These are phyloP conservation scores for Akebia trifoliata DNA, from an alignment of 164 flowering plant genomes.

Conservation along the genomic window DNA sequence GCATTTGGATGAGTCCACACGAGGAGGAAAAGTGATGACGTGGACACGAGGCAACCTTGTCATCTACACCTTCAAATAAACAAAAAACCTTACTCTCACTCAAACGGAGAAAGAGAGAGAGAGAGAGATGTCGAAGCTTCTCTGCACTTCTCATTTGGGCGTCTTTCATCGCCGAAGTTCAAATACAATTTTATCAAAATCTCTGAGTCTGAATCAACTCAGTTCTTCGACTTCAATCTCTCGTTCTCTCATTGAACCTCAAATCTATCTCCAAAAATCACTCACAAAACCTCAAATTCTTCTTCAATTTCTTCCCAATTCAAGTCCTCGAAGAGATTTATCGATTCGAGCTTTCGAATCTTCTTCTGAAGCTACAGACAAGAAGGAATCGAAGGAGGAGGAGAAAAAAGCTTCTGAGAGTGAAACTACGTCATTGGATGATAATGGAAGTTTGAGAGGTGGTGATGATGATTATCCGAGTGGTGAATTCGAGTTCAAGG, in stretches of 20 bases:
- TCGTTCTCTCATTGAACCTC: background rate
- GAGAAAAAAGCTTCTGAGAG: background rate
- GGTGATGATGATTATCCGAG: conserved; percentile 48
- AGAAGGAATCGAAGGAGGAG: conserved; percentile 1
- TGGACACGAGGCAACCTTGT: conserved; percentile 17
- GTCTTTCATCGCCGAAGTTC: conserved; percentile 18
- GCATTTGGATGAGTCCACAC: too few relatives aligned
- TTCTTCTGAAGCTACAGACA: conserved; percentile 16
- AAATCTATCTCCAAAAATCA: conserved; percentile 2
- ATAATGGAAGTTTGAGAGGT: conserved; percentile 15
- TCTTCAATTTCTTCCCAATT: conserved; percentile 4
- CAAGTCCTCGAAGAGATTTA: conserved; percentile 6
- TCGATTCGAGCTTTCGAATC: conserved; percentile 34
- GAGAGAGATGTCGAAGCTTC: conserved; percentile 36
- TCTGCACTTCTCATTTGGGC: conserved; percentile 25
- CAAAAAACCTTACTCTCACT: background rate
- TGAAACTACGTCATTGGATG: conserved; percentile 10
- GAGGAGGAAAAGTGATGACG: conserved; percentile 10
- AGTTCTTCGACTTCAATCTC: background rate
- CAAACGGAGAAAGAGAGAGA: background rate
- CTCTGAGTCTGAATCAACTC: conserved; percentile 4
- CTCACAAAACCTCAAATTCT: conserved; percentile 4
- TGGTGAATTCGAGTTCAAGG: conserved; percentile 61
- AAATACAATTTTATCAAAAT: conserved; percentile 14
- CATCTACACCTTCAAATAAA: background rate